Base-by-base conservation (phyloP, 306 rosid genomes). In the Rosa rugosa region DNA sequence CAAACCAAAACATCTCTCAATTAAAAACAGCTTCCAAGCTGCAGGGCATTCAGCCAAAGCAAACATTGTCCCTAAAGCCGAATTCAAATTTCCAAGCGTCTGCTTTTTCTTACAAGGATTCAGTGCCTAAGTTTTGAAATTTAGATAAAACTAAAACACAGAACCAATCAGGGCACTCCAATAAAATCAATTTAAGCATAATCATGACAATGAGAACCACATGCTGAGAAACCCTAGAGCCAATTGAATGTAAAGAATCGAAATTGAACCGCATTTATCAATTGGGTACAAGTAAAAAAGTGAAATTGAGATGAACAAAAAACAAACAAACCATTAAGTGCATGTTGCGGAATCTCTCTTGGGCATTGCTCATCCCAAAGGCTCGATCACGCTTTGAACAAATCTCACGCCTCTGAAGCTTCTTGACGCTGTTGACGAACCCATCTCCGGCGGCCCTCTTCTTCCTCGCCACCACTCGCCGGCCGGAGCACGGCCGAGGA, bases 321-420 rank as follows among this genome's bases (percentile, higher is more conserved):
- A 51, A 49, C 1, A 50, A 54, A 75, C 72, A n/a, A 12, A 87
- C 91, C 89, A 75, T 69, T 74, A 92, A 84, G 53, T 90, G 90
- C 91, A 92, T 92, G 80, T 89, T 85, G 79, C 92, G 92, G 76
- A 92, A 92, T 75, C 90, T 85, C 79, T 92, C 92, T 75, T 85
- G 87, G 2, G 92, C 88, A 81, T 88, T 84, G 76, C 87, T 72
- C 75, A 89, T 79, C 22, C 86, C 82, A 63, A 92, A 90, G 50
- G 89, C 80, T 56, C 89, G 91, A 82, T 87, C 91, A 11, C 90
- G 89, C 76, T 84, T 92, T 2, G 97, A 85, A 25, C 81, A 80
- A 81, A 92, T 85, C 90, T 92, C 92, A 38, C 97, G 97, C 49
- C 80, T 47, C 34, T 86, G 92, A n/a, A 92, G 92, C 85, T 88